Evolutionary conservation across 805 yeast species (phyloP).

Genomic region (Saturnispora sanitii): DNA sequence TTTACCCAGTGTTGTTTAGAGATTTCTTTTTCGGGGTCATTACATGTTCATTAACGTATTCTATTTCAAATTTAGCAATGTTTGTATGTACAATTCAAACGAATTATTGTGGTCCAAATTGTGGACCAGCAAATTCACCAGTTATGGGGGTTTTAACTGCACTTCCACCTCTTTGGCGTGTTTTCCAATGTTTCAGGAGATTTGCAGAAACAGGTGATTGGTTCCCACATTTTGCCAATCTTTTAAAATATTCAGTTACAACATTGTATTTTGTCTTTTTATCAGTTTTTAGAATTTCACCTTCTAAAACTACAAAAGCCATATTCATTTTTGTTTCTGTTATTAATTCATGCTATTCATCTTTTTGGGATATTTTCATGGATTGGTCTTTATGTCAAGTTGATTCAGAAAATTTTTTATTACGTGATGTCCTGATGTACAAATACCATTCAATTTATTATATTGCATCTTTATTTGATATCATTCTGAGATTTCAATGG

Average conservation of each 20-base stretch:
- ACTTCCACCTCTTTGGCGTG: conserved; percentile 83
- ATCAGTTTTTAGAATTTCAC: conserved; percentile 65
- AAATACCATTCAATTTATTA: conserved; percentile 56
- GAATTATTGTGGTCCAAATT: conserved; percentile 39
- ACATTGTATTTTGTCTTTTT: conserved; percentile 59
- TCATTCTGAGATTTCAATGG: conserved; percentile 82
- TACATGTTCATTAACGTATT: conserved; percentile 77
- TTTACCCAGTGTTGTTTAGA: conserved; percentile 89
- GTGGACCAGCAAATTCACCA: conserved; percentile 74
- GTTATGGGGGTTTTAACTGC: conserved; percentile 73
- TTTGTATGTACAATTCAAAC: conserved; percentile 73
- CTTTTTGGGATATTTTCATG: conserved; percentile 87
- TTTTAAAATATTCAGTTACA: conserved; percentile 62
- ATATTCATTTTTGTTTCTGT: conserved; percentile 65
- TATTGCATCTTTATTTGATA: conserved; percentile 61
- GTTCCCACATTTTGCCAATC: conserved; percentile 93
- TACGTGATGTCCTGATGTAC: conserved; percentile 66
- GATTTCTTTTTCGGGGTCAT: conserved; percentile 93
- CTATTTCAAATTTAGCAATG: conserved; percentile 74
- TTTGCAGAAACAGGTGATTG: conserved; percentile 86
- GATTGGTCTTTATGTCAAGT: conserved; percentile 88
- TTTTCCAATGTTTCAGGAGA: conserved; percentile 84
- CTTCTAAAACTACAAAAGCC: conserved; percentile 22
- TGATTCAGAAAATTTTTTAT: conserved; percentile 42
- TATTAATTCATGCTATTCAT: conserved; percentile 57